Conservation (phyloP, 163 green algal genomes). For the Scenedesmus sp. region DNA sequence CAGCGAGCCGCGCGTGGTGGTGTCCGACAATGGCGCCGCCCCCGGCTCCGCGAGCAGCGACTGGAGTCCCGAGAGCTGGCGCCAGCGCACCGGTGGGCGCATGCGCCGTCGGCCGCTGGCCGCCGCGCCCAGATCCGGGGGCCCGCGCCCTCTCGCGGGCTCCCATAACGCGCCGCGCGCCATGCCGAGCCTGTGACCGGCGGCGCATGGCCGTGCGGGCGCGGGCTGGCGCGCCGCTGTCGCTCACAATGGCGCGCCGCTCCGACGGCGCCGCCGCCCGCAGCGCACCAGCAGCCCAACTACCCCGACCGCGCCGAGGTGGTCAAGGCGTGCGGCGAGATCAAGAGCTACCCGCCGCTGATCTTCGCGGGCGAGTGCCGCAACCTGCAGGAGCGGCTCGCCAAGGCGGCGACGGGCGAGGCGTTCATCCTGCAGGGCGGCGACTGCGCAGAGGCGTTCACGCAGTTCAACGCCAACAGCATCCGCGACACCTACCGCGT, state of each 20-base stretch:
- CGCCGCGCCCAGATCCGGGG: constrained; percentile 1
- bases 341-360: constrained; percentile 54
- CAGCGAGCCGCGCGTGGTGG: constrained; percentile 18
- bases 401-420: constrained; percentile 84
- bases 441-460: constrained; percentile 98
- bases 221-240: not conserved
- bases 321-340: constrained; percentile 70
- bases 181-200: not conserved
- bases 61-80: constrained; percentile 34
- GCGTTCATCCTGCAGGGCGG: constrained; percentile 91
- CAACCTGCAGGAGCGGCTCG: constrained; percentile 90
- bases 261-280: not conserved
- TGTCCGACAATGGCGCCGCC: constrained; percentile 21
- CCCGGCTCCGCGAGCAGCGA: not conserved
- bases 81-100: constrained; percentile 13
- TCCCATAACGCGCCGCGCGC: too few species aligned
- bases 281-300: constrained; percentile 75
- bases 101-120: not conserved
- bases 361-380: constrained; percentile 96
- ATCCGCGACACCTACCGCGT: constrained; percentile 93
- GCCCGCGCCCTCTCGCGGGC: too few species aligned
- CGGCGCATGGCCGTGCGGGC: not conserved
- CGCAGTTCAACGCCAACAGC: constrained; percentile 94
- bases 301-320: constrained; percentile 83
- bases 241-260: not conserved